phyloP scores from a whole-genome alignment of 169 alveolate genomes.

The Eimeria falciformis region DNA sequence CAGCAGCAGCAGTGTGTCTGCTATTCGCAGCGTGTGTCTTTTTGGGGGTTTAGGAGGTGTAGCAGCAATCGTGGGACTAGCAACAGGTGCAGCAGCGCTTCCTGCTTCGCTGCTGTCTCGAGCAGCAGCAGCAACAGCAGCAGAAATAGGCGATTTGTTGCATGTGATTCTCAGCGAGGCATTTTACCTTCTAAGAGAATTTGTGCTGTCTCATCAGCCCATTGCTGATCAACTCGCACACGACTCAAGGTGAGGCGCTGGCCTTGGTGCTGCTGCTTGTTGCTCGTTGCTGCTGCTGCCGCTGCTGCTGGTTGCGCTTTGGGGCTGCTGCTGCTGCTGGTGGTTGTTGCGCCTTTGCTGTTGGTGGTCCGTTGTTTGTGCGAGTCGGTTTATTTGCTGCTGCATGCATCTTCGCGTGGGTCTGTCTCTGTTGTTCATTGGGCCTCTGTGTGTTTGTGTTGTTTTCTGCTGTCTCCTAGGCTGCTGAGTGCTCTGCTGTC shows the following conservation, averaged over 20 bases:
- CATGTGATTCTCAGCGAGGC: constrained; percentile 2
- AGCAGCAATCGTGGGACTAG: constrained; percentile 1
- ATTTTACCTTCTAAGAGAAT: constrained; percentile 5
- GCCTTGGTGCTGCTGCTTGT: not conserved
- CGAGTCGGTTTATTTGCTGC: not conserved
- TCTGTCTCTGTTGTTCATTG: not conserved
- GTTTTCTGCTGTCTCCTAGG: not conserved
- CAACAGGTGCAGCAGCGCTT: constrained; percentile 25
- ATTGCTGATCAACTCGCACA: constrained; percentile 23
- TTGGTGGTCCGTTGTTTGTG: not conserved
- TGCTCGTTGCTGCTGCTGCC: not conserved
- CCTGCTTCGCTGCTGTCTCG: constrained; percentile 20
- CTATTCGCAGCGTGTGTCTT: not conserved
- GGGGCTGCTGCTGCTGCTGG: not conserved
- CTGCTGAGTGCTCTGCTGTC: not conserved
- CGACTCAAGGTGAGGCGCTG: constrained; percentile 17
- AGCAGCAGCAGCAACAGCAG: constrained; percentile 24
- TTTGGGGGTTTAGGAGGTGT: constrained; percentile 23
- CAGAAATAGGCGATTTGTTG: constrained; percentile 4
- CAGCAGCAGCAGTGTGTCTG: not conserved
- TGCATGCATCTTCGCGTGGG: not conserved
- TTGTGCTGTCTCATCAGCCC: constrained; percentile 27
- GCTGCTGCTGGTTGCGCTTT: not conserved
- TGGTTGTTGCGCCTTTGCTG: not conserved
- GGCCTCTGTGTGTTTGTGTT: not conserved